Base-by-base conservation (phyloP, 495 filamentous ascomycete species). In the Penicillium coffeae region DNA sequence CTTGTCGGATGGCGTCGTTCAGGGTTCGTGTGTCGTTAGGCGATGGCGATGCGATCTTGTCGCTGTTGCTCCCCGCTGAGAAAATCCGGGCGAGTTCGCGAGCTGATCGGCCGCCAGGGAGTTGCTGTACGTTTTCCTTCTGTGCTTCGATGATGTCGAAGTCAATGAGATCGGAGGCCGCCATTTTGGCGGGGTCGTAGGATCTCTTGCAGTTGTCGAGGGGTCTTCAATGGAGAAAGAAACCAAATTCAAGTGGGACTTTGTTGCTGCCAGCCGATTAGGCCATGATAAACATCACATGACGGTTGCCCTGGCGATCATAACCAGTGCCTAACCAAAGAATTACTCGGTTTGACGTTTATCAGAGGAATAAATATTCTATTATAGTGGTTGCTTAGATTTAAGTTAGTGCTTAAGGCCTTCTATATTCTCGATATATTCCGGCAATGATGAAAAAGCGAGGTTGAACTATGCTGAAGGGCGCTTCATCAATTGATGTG, bases 61-160 rank as follows among this genome's bases (percentile, higher is more conserved):
- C 66, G 25, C 56, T 53, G 63, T 71, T 44, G 74, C 79, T 54
- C 8, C 69, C 65, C 3, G 82, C 81, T 22, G 89, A 87, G 71
- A 89, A 93, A 40, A 91, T 81, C 33, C 83, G 80, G n/a, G 84
- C 91, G 22, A 98, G 83, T 14, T 89, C 88, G 70, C 85, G 85
- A 13, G 93, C 93, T 22, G 91, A 96, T 45, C 93, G 83, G 30
- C 93, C 93, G 39, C 88, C 86, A 1, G 94, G 89, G 33, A 97
- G 77, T 10, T 91, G 85, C 62, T 96, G 90, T 35, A 97, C 95
- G 62, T 98, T 97, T 69, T 98, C 93, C 69, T 98, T 98, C 60
- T 96, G 90, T 36, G 77, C 79, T 65, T 98, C 93, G 70, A 98
- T 97, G 51, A 96, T 82, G 51, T 95, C 87, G 75, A 98, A 97